Base-by-base conservation (phyloP, 495 filamentous ascomycete species). In the Staphylotrichum longicolle region DNA sequence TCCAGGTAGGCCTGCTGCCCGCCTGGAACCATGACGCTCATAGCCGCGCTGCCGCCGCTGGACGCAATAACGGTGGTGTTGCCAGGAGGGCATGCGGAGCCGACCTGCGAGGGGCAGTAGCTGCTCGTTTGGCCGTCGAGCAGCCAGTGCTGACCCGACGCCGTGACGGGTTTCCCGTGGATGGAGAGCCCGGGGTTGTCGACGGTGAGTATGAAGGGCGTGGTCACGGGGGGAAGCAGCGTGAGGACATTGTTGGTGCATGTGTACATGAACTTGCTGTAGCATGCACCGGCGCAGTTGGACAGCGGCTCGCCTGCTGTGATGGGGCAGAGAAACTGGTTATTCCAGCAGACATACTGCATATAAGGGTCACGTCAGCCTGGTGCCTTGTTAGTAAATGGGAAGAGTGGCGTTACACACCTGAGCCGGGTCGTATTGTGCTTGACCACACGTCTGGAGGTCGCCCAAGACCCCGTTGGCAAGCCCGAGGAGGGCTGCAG, bases 1-100 rank as follows among this genome's bases (percentile, higher is more conserved):
- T 66, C 71, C 40, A 90, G 76, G 71, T 88, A 91, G 72, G 85
- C 79, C 59, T 74, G 73, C 66, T 90, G 86, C 30, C 88, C 86
- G 48, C 86, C 87, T 15, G 88, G 85, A 34, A 90, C 86, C 50
- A 74, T 67, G 59, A 83, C 80, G 46, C 66, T 63, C 72, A 74
- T 71, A 42, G 53, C 37, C 5, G 49, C 54, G 32, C 54, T 42
- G 14, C 68, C 68, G 39, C 42, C 51, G 57, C 32, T 44, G 12
- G 68, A 64, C 11, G 55, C 53, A 20, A 74, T 61, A 15, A 64
- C 62, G 11, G 66, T 72, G 58, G 61, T 61, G 60, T 65, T 66
- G n/a, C 70, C 72, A 12, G 70, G 63, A 7, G 66, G 70, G 44
- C 72, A 73, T 1, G 63, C 59, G 20, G 54, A 14, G 49, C 62